These are phyloP conservation scores for Phtheirospermum japonicum DNA, from an alignment of 257 asterid species.

Conservation along the genomic window DNA sequence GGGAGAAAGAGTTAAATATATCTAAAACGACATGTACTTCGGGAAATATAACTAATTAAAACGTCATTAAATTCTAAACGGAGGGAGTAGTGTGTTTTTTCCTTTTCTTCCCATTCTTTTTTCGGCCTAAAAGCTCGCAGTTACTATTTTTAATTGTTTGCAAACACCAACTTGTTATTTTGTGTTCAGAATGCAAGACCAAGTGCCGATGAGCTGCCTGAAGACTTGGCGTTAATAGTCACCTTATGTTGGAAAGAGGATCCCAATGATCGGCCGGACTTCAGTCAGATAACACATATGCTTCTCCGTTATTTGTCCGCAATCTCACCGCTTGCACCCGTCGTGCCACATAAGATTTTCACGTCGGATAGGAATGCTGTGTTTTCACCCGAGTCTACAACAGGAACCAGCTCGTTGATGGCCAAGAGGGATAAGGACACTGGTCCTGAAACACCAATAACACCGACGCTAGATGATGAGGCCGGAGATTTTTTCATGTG, in stretches of 20 bases:
- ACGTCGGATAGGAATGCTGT: constrained; percentile 51
- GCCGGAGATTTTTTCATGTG: constrained; percentile 65
- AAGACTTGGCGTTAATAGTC: constrained; percentile 69
- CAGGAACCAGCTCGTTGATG: constrained; percentile 89
- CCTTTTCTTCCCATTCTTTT: too few relatives aligned
- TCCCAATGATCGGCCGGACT: constrained; percentile 80
- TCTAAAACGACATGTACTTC: too few relatives aligned
- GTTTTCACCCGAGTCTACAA: constrained; percentile 89
- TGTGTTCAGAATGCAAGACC: constrained; percentile 78
- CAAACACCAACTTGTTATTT: background rate
- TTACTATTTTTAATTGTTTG: background rate
- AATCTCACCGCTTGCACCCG: constrained; percentile 66
- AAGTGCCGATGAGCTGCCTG: constrained; percentile 74
- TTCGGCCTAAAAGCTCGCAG: too few relatives aligned
- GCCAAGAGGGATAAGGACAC: constrained; percentile 58
- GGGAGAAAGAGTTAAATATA: too few relatives aligned
- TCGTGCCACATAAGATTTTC: constrained; percentile 52
- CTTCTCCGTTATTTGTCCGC: constrained; percentile 72
- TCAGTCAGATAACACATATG: constrained; percentile 88
- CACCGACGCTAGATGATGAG: constrained; percentile 43
- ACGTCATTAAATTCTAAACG: too few relatives aligned
- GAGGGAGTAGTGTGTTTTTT: too few relatives aligned
- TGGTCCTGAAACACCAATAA: constrained; percentile 41
- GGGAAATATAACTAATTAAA: too few relatives aligned
- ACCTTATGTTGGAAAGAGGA: constrained; percentile 96